These are phyloP conservation scores for Colletotrichum scovillei DNA, from an alignment of 2,329 filamentous ascomycete species.

Conservation along the genomic window DNA sequence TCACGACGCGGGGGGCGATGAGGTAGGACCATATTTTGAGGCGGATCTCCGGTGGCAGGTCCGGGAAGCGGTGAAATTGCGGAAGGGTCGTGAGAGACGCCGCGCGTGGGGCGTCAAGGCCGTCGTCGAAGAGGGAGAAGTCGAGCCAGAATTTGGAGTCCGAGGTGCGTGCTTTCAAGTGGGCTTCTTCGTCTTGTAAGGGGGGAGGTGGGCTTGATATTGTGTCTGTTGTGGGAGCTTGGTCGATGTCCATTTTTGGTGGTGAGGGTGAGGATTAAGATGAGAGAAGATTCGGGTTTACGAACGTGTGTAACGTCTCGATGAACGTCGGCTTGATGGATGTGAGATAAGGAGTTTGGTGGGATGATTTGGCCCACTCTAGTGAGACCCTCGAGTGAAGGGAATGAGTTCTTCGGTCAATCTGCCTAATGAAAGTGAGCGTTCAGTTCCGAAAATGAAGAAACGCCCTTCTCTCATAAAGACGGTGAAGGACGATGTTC, in stretches of 20 bases:
- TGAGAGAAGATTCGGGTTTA: background rate
- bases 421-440: background rate
- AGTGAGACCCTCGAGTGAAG: background rate
- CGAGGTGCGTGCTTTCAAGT: constrained; percentile 20
- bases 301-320: background rate
- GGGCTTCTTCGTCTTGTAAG: constrained; percentile 13
- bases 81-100: constrained; percentile 41
- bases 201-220: background rate
- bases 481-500: background rate
- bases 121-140: constrained; percentile 58
- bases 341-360: background rate
- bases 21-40: constrained; percentile 59
- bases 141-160: constrained; percentile 56
- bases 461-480: background rate
- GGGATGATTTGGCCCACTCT: background rate
- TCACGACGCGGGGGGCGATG: constrained; percentile 57
- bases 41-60: constrained; percentile 60
- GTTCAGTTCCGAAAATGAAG: background rate
- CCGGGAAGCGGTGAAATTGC: constrained; percentile 50
- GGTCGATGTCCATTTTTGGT: background rate
- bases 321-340: background rate
- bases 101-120: constrained; percentile 41
- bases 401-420: background rate
- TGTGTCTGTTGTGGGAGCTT: too few relatives aligned
- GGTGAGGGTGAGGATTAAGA: background rate